These are phyloP conservation scores for Trichosphaerium sp. DNA, from an alignment of 78 protist species.

Conservation along the genomic window DNA sequence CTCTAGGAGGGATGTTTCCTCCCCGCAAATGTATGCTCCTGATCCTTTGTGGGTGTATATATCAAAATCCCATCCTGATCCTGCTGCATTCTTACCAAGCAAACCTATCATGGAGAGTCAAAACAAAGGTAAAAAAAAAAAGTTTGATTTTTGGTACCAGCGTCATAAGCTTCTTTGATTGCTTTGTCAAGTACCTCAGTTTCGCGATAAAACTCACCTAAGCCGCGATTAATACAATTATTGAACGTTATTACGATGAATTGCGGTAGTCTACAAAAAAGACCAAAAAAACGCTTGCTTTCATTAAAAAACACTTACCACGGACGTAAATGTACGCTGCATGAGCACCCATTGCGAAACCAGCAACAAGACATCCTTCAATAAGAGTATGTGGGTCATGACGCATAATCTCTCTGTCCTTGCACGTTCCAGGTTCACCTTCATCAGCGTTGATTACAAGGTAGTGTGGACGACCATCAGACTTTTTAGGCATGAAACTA, in stretches of 20 bases:
- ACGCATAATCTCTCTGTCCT: slow-evolving; percentile 98
- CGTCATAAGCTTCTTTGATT: slow-evolving; percentile 86
- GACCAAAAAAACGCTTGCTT: too few species aligned
- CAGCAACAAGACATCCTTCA: slow-evolving; percentile 93
- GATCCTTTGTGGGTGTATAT: slow-evolving; percentile 88
- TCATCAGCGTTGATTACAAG: slow-evolving; percentile 98
- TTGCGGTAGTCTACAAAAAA: too few species aligned
- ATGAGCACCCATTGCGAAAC: slow-evolving; percentile 92
- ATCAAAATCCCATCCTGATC: slow-evolving; percentile 86
- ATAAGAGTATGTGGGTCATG: slow-evolving; percentile 97
- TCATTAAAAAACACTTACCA: slow-evolving; percentile 92
- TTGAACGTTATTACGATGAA: too few species aligned
- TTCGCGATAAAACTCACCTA: slow-evolving; percentile 60
- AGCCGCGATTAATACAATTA: too few species aligned
- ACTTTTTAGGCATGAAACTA: slow-evolving; percentile 48
- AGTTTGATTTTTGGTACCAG: not conserved
- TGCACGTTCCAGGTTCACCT: slow-evolving; percentile 99
- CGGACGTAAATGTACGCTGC: slow-evolving; percentile 97
- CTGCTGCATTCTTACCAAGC: slow-evolving; percentile 91
- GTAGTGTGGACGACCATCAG: slow-evolving; percentile 80
- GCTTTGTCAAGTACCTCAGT: slow-evolving; percentile 70
- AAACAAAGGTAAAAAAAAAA: not conserved
- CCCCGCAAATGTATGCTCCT: slow-evolving; percentile 99
- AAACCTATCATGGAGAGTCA: slow-evolving; percentile 42
- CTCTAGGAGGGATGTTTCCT: slow-evolving; percentile 96